Conservation (phyloP, 495 filamentous ascomycete genomes). For the Cairneyella variabilis region DNA sequence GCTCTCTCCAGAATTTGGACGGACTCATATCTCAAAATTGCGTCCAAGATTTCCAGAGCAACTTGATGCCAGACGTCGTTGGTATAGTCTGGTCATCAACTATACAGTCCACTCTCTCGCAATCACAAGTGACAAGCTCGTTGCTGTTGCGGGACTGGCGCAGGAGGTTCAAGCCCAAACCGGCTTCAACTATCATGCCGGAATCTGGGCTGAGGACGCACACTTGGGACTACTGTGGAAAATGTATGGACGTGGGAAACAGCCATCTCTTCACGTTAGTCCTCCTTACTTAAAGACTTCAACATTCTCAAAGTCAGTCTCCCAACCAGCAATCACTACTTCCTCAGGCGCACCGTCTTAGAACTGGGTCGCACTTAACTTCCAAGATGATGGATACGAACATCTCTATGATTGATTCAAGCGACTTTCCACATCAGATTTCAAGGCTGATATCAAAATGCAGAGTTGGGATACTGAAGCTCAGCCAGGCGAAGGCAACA, state of each 20-base stretch:
- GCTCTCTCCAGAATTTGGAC: not conserved
- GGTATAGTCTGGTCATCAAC: not conserved
- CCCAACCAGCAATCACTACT: too few relatives aligned
- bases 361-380: not conserved
- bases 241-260: not conserved
- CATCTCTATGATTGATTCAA: too few relatives aligned
- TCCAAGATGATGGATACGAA: too few relatives aligned
- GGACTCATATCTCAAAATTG: not conserved
- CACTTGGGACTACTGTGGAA: not conserved
- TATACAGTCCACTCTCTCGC: not conserved
- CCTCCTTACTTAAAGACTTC: too few relatives aligned
- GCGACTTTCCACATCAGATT: too few relatives aligned
- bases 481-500: too few relatives aligned
- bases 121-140: not conserved
- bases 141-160: not conserved
- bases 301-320: too few relatives aligned
- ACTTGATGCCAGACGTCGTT: not conserved
- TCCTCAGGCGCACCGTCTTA: not conserved
- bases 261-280: too few relatives aligned
- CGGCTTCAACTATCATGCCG: not conserved
- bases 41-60: not conserved
- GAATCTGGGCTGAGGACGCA: not conserved
- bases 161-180: not conserved
- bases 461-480: too few relatives aligned
- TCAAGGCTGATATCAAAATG: too few relatives aligned